Percentiles rank a stretch among this genome's conserved stretches.
These are phyloP conservation scores for Colletotrichum brevisporum DNA, from an alignment of 2,329 filamentous ascomycete genomes.

Conservation along the genomic window DNA sequence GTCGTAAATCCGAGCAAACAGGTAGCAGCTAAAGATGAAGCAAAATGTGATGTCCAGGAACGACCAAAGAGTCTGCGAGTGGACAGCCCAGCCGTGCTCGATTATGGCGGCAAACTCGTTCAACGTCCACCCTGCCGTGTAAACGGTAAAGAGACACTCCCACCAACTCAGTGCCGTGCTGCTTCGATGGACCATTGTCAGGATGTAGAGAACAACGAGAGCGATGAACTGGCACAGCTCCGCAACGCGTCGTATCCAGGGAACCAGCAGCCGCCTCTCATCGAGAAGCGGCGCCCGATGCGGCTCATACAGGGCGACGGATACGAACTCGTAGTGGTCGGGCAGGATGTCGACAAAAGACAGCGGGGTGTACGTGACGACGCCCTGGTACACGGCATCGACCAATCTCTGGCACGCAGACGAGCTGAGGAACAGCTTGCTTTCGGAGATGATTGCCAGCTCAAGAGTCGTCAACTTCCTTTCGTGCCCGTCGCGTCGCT, in stretches of 20 bases:
- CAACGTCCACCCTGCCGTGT: constrained; percentile 76
- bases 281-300: constrained; percentile 76
- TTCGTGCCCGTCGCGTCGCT: constrained; percentile 57
- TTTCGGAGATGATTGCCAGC: constrained; percentile 79
- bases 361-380: constrained; percentile 79
- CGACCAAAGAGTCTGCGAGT: constrained; percentile 82
- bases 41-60: constrained; percentile 80
- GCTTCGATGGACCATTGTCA: constrained; percentile 74
- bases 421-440: constrained; percentile 77
- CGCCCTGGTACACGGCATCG: constrained; percentile 77
- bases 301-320: constrained; percentile 79
- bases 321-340: constrained; percentile 80
- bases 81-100: constrained; percentile 77
- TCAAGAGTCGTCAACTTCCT: constrained; percentile 77
- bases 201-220: constrained; percentile 72
- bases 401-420: constrained; percentile 79
- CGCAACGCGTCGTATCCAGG: constrained; percentile 76
- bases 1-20: constrained; percentile 71
- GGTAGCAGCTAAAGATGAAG: constrained; percentile 73
- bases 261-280: constrained; percentile 80
- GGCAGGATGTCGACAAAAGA: constrained; percentile 81
- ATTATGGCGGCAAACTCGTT: constrained; percentile 76
- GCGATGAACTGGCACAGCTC: constrained; percentile 76
- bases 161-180: constrained; percentile 58
- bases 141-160: constrained; percentile 74